Evolutionary conservation across 768 basidiomycete genomes (phyloP).

Genomic region (Dioszegia aurantiaca): DNA sequence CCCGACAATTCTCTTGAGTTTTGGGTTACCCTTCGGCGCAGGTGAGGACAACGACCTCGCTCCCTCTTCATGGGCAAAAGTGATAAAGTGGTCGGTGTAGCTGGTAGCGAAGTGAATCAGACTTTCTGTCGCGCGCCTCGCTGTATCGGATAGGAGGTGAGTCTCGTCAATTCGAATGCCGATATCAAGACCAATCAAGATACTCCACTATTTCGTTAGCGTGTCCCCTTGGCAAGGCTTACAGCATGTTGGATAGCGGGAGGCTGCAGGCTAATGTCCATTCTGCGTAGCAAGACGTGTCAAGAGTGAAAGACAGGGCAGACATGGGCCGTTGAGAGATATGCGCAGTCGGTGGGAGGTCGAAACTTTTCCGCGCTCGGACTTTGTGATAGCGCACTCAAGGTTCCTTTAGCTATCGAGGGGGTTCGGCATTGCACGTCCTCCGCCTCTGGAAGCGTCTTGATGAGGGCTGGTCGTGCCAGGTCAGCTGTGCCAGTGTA

Average conservation of each 20-base stretch:
- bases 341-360: no score
- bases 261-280: not conserved
- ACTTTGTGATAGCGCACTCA: no score
- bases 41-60: not conserved
- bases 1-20: not conserved
- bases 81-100: slow-evolving; percentile 8
- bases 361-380: no score
- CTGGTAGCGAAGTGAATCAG: not conserved
- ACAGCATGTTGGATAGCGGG: not conserved
- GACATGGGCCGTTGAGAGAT: not conserved
- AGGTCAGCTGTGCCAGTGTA: no score
- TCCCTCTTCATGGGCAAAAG: not conserved
- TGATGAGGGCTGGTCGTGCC: no score
- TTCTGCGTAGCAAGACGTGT: no score
- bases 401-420: no score
- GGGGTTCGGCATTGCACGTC: no score
- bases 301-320: not conserved
- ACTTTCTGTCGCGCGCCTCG: not conserved
- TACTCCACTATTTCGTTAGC: slow-evolving; percentile 3
- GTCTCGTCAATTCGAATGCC: not conserved
- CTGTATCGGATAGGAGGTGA: not conserved
- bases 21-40: not conserved
- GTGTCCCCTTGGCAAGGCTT: not conserved
- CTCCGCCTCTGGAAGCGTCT: no score
- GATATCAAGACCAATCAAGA: slow-evolving; percentile 6